These are phyloP conservation scores for Thalia dealbata DNA, from an alignment of 176 grass and related monocot species.

Conservation along the genomic window DNA sequence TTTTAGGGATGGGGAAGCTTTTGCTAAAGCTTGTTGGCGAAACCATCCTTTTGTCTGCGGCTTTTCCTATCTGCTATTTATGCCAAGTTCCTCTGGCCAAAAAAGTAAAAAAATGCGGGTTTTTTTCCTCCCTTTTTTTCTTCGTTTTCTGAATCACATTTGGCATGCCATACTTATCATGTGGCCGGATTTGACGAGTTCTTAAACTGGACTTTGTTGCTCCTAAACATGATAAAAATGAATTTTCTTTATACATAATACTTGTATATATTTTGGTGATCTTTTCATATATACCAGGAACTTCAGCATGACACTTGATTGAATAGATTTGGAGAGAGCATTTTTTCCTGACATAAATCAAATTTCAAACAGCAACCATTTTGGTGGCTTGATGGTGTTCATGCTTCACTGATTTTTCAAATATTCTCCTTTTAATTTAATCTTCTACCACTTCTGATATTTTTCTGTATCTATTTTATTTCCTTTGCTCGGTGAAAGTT, in stretches of 20 bases:
- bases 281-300: not conserved
- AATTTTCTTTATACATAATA: not conserved
- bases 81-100: not conserved
- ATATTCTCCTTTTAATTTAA: not conserved
- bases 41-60: not conserved
- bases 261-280: not conserved
- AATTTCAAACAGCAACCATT: not conserved
- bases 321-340: not conserved
- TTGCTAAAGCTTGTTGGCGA: not conserved
- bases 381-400: not conserved
- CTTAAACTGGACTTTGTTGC: not conserved
- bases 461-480: not conserved
- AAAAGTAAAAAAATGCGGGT: too few species aligned
- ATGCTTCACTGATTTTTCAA: not conserved
- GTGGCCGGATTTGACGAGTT: not conserved
- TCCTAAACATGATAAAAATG: not conserved
- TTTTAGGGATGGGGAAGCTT: not conserved
- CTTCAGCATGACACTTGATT: not conserved
- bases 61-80: constrained; percentile 1
- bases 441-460: not conserved
- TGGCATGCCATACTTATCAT: not conserved
- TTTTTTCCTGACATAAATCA: not conserved
- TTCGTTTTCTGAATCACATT: not conserved
- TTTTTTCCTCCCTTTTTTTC: not conserved
- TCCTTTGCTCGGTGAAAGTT: not conserved